These are phyloP conservation scores for Plenodomus biglobosus DNA, from an alignment of 2,329 filamentous ascomycete species.

Conservation along the genomic window DNA sequence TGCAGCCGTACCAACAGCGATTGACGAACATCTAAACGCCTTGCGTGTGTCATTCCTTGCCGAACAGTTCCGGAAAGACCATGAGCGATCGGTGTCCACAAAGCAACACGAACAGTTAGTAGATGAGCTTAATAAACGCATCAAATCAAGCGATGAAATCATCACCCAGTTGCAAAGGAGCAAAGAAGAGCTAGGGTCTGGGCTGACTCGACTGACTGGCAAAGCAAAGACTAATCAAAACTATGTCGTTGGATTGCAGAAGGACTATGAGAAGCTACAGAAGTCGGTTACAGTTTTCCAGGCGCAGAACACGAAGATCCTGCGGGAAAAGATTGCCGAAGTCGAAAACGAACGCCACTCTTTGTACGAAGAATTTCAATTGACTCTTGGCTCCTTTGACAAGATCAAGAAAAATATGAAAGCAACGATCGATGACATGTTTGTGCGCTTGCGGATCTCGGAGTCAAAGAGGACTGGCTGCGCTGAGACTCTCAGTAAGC, in stretches of 20 bases:
- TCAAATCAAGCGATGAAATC: slow-evolving; percentile 7
- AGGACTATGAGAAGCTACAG: slow-evolving; percentile 30
- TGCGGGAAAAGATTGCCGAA: slow-evolving; percentile 22
- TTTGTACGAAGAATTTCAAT: slow-evolving; percentile 16
- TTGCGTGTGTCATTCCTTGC: slow-evolving; percentile 13
- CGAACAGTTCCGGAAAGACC: slow-evolving; percentile 9
- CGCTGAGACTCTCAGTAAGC: slow-evolving; percentile 11
- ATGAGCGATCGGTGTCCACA: slow-evolving; percentile 4
- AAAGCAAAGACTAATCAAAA: slow-evolving; percentile 25
- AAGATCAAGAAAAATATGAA: slow-evolving; percentile 18
- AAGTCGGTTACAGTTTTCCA: slow-evolving; percentile 10
- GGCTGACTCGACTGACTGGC: slow-evolving; percentile 10
- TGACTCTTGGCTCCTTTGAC: slow-evolving; percentile 9
- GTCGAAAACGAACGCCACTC: slow-evolving; percentile 22
- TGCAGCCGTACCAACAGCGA: neutral
- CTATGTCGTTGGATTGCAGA: slow-evolving; percentile 30
- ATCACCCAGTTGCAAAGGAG: slow-evolving; percentile 15
- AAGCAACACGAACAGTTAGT: slow-evolving; percentile 13
- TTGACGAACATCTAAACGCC: slow-evolving; percentile 11
- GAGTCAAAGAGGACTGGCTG: slow-evolving; percentile 16
- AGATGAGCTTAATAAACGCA: slow-evolving; percentile 5
- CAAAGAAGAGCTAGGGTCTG: slow-evolving; percentile 2
- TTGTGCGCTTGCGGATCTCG: slow-evolving; percentile 10
- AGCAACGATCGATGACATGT: slow-evolving; percentile 18
- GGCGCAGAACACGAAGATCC: slow-evolving; percentile 11